These are phyloP conservation scores for Knoxdaviesia proteae DNA, from an alignment of 2,329 filamentous ascomycete genomes.

Conservation along the genomic window DNA sequence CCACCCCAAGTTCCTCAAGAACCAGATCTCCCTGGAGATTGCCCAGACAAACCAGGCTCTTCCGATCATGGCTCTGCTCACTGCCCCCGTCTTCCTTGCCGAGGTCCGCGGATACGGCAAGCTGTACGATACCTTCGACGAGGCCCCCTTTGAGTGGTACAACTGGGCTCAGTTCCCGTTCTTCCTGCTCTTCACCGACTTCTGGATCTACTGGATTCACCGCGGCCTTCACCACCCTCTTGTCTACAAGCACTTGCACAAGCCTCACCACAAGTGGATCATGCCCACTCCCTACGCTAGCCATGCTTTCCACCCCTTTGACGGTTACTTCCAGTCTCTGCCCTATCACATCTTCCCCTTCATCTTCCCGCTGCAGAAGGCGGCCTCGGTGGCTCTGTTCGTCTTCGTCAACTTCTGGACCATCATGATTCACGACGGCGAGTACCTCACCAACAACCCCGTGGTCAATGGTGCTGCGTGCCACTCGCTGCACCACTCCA, in stretches of 20 bases:
- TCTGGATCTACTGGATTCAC: slow-evolving; percentile 82
- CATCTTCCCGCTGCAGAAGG: slow-evolving; percentile 79
- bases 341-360: slow-evolving; percentile 91
- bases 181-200: slow-evolving; percentile 77
- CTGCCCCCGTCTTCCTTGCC: slow-evolving; percentile 57
- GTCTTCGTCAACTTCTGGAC: slow-evolving; percentile 94
- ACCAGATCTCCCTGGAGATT: slow-evolving; percentile 77
- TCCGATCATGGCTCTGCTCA: slow-evolving; percentile 67
- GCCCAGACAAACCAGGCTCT: slow-evolving; percentile 55
- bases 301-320: slow-evolving; percentile 85
- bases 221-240: slow-evolving; percentile 61
- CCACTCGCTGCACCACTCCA: slow-evolving; percentile 54
- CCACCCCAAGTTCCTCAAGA: slow-evolving; percentile 88
- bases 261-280: slow-evolving; percentile 99
- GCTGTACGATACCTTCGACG: slow-evolving; percentile 61
- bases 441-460: slow-evolving; percentile 81
- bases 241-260: slow-evolving; percentile 73
- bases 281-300: slow-evolving; percentile 89
- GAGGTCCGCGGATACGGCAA: slow-evolving; percentile 73
- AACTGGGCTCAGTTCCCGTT: slow-evolving; percentile 73
- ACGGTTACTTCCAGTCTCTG: slow-evolving; percentile 72
- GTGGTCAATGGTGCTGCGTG: slow-evolving; percentile 87
- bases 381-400: slow-evolving; percentile 71
- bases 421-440: slow-evolving; percentile 86
- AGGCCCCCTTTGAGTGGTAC: slow-evolving; percentile 62